Base-by-base conservation (phyloP, 192 early-diverging fungal species). In the Chytriomyces sp. region DNA sequence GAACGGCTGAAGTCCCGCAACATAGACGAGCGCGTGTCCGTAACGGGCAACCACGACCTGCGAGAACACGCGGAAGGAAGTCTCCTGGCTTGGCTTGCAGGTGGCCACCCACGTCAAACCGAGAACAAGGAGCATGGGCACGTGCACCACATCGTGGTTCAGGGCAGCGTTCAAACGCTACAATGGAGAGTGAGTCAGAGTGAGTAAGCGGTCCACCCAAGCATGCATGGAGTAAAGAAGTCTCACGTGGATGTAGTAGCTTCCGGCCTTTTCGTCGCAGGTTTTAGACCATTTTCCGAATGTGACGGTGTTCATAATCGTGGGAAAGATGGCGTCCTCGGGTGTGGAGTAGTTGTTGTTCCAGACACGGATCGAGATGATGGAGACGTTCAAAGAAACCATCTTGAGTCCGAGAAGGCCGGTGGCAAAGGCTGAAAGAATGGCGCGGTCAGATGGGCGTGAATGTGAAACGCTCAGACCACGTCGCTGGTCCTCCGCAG, bases 81-180 rank as follows among this genome's bases (percentile, higher is more conserved):
- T n/a, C 14, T 31, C 61, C 12, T 28, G 22, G 12, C 14, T 14
- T n/a, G 61, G 61, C 61, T 63, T 63, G 31, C 32, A 28, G 14
- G 26, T 37, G n/a, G 38, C 8, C 32, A 73, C 26, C 62, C 39
- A 41, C 63, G 63, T 39, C 6, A 70, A 37, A 1, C 38, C 31
- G 62, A 73, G 71, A 39, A 73, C 36, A 38, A 62, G 25, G 37
- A 73, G 39, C 44, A 28, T 40, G 25, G 39, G 44, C 8, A 40
- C 28, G 64, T 67, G 17, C 17, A 36, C 64, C 3, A 31, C 44
- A 40, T 67, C 64, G 64, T 67, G 53, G 44, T 10, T 30, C 22
- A 22, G 17, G 44, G 44, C 44, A 3, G 44, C 44, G 3, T 49
- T 49, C 44, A 49, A 49, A 1, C 44, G 44, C 44, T 49, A n/a